These are phyloP conservation scores for Quercus agrifolia DNA, from an alignment of 306 rosid species.

Conservation along the genomic window DNA sequence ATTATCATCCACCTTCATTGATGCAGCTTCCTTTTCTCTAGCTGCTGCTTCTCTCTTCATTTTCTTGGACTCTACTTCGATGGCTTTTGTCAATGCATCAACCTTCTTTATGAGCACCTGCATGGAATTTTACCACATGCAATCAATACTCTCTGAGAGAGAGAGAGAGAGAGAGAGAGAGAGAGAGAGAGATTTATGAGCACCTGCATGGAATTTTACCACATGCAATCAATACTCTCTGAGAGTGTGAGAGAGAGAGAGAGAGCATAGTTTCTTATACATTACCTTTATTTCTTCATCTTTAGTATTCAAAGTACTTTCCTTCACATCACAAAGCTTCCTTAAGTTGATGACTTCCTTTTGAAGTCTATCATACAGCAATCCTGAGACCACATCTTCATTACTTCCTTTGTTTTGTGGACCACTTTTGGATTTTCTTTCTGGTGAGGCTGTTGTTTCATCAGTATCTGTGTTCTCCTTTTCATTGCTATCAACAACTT, in stretches of 20 bases:
- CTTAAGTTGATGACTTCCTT: constrained; percentile 76
- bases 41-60: constrained; percentile 81
- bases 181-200: constrained; percentile 34
- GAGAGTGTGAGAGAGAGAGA: background rate
- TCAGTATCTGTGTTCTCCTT: constrained; percentile 50
- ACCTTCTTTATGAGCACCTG: constrained; percentile 81
- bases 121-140: constrained; percentile 19
- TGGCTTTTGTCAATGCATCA: constrained; percentile 74
- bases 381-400: constrained; percentile 79
- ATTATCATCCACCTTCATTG: constrained; percentile 44
- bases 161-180: background rate
- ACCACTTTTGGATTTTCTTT: constrained; percentile 23
- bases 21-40: constrained; percentile 73
- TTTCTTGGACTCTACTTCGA: constrained; percentile 84
- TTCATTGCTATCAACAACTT: constrained; percentile 61
- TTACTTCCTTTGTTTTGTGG: constrained; percentile 21
- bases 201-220: constrained; percentile 42
- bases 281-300: constrained; percentile 87
- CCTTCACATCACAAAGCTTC: constrained; percentile 63
- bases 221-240: constrained; percentile 14
- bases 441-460: constrained; percentile 20
- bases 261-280: background rate
- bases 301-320: constrained; percentile 45
- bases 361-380: constrained; percentile 80
- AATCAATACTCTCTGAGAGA: constrained; percentile 7